Conservation (phyloP, 352 stramenopile genomes). For the Pythium sukuiense region DNA sequence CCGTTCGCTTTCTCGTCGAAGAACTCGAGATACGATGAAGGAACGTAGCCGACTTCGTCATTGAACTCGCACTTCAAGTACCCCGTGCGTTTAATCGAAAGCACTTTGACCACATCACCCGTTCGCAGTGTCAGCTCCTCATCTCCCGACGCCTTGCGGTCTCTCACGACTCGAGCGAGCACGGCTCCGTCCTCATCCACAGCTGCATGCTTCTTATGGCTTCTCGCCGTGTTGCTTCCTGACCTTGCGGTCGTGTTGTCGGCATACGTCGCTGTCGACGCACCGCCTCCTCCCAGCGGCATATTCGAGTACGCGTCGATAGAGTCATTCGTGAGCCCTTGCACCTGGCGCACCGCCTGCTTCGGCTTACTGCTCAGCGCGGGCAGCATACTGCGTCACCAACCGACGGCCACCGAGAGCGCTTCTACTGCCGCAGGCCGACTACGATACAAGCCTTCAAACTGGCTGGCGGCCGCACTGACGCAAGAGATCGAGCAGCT, state of each 20-base stretch:
- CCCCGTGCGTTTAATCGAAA: constrained; percentile 76
- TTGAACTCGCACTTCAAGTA: constrained; percentile 83
- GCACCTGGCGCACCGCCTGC: constrained; percentile 76
- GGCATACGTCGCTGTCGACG: constrained; percentile 38
- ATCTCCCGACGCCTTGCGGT: constrained; percentile 74
- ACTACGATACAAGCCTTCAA: neutral
- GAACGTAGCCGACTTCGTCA: constrained; percentile 72
- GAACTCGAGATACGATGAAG: constrained; percentile 85
- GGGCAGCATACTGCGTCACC: constrained; percentile 47
- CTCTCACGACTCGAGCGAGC: constrained; percentile 61
- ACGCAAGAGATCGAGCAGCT: neutral
- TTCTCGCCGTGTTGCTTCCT: constrained; percentile 18
- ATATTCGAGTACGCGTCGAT: constrained; percentile 86
- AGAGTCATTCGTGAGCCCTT: constrained; percentile 82
- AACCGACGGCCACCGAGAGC: neutral
- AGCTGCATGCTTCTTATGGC: constrained; percentile 14
- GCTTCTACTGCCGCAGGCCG: neutral
- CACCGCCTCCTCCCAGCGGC: constrained; percentile 28
- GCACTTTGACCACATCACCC: constrained; percentile 70
- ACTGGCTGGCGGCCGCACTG: neutral
- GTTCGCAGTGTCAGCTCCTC: constrained; percentile 67
- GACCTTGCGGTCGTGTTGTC: constrained; percentile 53
- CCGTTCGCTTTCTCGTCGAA: constrained; percentile 37
- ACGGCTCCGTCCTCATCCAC: constrained; percentile 29
- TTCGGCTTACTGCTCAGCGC: constrained; percentile 83